These are phyloP conservation scores for Sporothrix brunneoviolacea DNA, from an alignment of 2,329 filamentous ascomycete genomes.

Conservation along the genomic window DNA sequence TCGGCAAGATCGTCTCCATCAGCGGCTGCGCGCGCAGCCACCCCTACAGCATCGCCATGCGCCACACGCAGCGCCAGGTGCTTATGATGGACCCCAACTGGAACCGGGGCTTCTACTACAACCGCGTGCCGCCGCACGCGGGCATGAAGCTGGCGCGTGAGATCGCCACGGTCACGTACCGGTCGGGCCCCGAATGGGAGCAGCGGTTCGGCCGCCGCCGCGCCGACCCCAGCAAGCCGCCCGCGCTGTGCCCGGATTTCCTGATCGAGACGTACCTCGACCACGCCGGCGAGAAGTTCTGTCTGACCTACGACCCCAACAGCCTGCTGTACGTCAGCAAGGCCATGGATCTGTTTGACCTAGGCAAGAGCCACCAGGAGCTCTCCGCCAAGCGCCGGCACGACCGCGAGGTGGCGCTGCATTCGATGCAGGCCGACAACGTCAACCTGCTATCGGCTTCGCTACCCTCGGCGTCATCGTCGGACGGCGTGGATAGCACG, in stretches of 20 bases:
- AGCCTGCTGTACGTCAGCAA: slow-evolving; percentile 95
- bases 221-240: slow-evolving; percentile 78
- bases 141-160: slow-evolving; percentile 98
- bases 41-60: slow-evolving; percentile 97
- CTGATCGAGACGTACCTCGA: slow-evolving; percentile 97
- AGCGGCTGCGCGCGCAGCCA: slow-evolving; percentile 91
- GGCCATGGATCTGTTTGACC: slow-evolving; percentile 96
- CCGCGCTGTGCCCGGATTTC: slow-evolving; percentile 94
- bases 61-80: slow-evolving; percentile 93
- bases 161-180: slow-evolving; percentile 96
- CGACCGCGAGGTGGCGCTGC: slow-evolving; percentile 35
- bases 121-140: slow-evolving; percentile 77
- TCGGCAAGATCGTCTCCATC: slow-evolving; percentile 78
- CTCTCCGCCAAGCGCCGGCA: slow-evolving; percentile 56
- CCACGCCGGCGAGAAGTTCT: slow-evolving; percentile 97
- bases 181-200: slow-evolving; percentile 96
- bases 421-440: neutral
- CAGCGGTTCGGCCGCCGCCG: slow-evolving; percentile 82
- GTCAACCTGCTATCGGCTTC: too few relatives aligned
- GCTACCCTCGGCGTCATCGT: neutral
- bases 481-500: too few relatives aligned
- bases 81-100: slow-evolving; percentile 99
- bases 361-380: slow-evolving; percentile 65
- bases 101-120: slow-evolving; percentile 93
- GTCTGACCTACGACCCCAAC: slow-evolving; percentile 92